Conservation (phyloP, 257 asterid species). For the Nicotiana tomentosiformis region DNA sequence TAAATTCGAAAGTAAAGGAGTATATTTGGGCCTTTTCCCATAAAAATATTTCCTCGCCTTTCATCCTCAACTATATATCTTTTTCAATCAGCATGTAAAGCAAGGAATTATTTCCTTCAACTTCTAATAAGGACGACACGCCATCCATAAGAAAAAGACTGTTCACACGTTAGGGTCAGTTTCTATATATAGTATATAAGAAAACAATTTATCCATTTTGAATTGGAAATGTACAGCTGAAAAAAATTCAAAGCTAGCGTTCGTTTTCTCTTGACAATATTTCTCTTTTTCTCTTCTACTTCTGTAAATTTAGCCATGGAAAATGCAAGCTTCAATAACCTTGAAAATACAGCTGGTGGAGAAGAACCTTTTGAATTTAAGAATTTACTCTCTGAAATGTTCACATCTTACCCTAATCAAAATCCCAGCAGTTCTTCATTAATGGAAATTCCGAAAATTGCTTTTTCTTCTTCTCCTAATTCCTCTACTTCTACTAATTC, state of each 20-base stretch:
- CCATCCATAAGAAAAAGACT: too few species aligned
- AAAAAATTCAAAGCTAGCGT: too few species aligned
- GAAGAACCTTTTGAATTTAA: slow-evolving; percentile 1
- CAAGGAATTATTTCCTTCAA: neutral
- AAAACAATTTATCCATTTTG: too few species aligned
- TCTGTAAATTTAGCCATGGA: neutral
- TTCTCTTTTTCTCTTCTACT: too few species aligned
- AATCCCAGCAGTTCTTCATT: neutral
- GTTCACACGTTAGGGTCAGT: too few species aligned
- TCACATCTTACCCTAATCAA: slow-evolving; percentile 6
- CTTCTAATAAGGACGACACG: too few species aligned
- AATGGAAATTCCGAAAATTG: neutral
- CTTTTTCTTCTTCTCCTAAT: neutral
- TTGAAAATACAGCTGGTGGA: neutral
- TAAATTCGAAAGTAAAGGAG: too few species aligned
- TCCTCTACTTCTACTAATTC: neutral
- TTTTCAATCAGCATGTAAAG: neutral
- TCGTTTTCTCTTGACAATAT: too few species aligned
- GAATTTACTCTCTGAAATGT: neutral
- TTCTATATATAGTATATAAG: too few species aligned
- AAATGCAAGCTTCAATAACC: neutral
- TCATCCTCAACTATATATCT: neutral
- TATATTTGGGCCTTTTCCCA: too few species aligned
- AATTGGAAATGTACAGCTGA: too few species aligned
- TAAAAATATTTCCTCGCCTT: neutral